Percentiles rank a stretch among this genome's conserved stretches.
These are phyloP conservation scores for Filobasidium uniguttulatum DNA, from an alignment of 1,284 basidiomycete genomes.

Conservation along the genomic window DNA sequence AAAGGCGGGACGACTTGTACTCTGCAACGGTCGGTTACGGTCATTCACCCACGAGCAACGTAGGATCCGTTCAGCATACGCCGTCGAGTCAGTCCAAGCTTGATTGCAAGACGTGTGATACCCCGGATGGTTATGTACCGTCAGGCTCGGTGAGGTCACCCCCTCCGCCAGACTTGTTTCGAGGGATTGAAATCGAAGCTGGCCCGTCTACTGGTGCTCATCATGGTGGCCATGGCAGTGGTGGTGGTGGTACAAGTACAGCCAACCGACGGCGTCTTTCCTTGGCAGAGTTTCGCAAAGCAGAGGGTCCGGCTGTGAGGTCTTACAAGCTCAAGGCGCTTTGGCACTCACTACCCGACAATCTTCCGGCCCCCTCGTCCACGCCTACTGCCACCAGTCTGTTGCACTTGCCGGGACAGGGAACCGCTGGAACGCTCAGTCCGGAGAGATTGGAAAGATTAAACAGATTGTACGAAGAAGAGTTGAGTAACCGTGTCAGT, in stretches of 20 bases:
- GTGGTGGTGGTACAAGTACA: background rate
- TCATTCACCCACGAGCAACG: too few relatives aligned
- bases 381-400: slow-evolving; percentile 24
- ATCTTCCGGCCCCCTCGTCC: slow-evolving; percentile 21
- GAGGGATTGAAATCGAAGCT: background rate
- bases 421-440: slow-evolving; percentile 41
- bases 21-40: too few relatives aligned
- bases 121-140: slow-evolving; percentile 7
- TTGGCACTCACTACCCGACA: slow-evolving; percentile 31
- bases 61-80: too few relatives aligned
- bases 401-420: slow-evolving; percentile 35
- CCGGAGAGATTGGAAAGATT: slow-evolving; percentile 55
- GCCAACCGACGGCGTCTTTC: slow-evolving; percentile 24
- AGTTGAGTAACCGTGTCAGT: slow-evolving; percentile 50
- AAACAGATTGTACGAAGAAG: slow-evolving; percentile 59
- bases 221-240: background rate
- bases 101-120: too few relatives aligned
- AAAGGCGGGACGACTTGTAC: too few relatives aligned
- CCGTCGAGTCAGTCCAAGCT: too few relatives aligned
- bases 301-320: slow-evolving; percentile 29
- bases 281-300: slow-evolving; percentile 30
- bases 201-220: background rate
- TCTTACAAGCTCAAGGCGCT: slow-evolving; percentile 30
- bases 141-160: slow-evolving; percentile 10
- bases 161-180: slow-evolving; percentile 11